Conservation (phyloP, 495 filamentous ascomycete species). For the Penicillium pancosmium region DNA sequence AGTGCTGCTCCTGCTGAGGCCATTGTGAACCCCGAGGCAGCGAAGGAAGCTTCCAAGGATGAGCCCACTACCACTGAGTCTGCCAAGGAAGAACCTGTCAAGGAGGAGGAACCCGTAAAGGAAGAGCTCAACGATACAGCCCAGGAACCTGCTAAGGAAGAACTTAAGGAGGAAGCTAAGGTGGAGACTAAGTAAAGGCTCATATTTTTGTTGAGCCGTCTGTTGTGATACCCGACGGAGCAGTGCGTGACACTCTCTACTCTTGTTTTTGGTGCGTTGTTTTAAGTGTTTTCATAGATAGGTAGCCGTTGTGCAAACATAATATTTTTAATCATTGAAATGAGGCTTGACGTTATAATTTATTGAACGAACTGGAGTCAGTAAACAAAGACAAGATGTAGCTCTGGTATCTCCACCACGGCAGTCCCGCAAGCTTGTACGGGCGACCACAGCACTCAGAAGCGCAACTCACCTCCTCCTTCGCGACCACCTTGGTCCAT, state of each 20-base stretch:
- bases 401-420: background rate
- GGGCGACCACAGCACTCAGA: slow-evolving; percentile 13
- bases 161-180: slow-evolving; percentile 5
- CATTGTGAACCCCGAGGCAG: slow-evolving; percentile 15
- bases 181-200: slow-evolving; percentile 29
- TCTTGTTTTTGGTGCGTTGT: slow-evolving; percentile 19
- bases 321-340: background rate
- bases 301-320: background rate
- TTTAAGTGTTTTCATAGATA: background rate
- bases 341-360: background rate
- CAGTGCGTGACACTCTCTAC: slow-evolving; percentile 22
- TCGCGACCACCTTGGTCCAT: background rate
- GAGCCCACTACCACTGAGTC: slow-evolving; percentile 16
- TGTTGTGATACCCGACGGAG: slow-evolving; percentile 36
- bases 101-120: slow-evolving; percentile 21
- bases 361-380: too few relatives aligned
- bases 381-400: background rate
- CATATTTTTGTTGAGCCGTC: slow-evolving; percentile 12
- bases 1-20: slow-evolving; percentile 7
- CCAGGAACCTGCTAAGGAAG: slow-evolving; percentile 16
- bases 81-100: slow-evolving; percentile 15
- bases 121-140: slow-evolving; percentile 15
- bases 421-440: slow-evolving; percentile 13
- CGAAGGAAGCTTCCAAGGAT: slow-evolving; percentile 22
- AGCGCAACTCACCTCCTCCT: slow-evolving; percentile 21